A percentile compares a stretch with the other conserved stretches of the same genome.
These are phyloP conservation scores for Bacterosira constricta DNA, from an alignment of 108 stramenopile species.

Conservation along the genomic window DNA sequence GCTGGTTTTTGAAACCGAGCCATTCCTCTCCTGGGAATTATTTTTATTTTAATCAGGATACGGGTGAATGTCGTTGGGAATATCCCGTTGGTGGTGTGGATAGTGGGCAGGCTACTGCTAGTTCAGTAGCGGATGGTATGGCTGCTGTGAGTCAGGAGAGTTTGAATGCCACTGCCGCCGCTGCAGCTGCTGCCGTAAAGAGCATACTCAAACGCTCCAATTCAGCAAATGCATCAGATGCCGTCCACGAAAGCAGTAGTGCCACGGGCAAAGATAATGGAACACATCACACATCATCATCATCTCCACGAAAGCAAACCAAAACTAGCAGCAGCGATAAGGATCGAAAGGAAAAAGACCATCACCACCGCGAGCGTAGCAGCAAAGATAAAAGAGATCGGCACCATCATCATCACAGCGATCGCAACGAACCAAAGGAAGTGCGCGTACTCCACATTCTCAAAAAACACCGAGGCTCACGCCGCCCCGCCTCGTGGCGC, in stretches of 20 bases:
- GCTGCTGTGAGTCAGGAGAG: constrained; percentile 19
- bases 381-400: not conserved
- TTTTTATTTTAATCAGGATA: constrained; percentile 84
- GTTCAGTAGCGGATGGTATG: not conserved
- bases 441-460: constrained; percentile 87
- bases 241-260: not conserved
- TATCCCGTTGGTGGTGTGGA: constrained; percentile 26
- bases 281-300: constrained; percentile 13
- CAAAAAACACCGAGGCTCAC: constrained; percentile 79
- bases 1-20: constrained; percentile 66
- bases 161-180: constrained; percentile 28
- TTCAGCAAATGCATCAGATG: not conserved
- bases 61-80: constrained; percentile 77
- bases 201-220: constrained; percentile 29
- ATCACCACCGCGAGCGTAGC: not conserved
- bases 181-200: constrained; percentile 38
- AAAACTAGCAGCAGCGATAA: not conserved
- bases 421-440: constrained; percentile 54
- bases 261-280: constrained; percentile 2
- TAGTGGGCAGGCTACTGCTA: not conserved
- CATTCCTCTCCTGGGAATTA: constrained; percentile 55
- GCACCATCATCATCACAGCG: not conserved
- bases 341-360: not conserved
- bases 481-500: constrained; percentile 80
- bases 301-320: not conserved